Percentiles rank a stretch among this genome's conserved stretches.
These are phyloP conservation scores for Graphilbum sp. DNA, from an alignment of 2,329 filamentous ascomycete genomes.

Conservation along the genomic window DNA sequence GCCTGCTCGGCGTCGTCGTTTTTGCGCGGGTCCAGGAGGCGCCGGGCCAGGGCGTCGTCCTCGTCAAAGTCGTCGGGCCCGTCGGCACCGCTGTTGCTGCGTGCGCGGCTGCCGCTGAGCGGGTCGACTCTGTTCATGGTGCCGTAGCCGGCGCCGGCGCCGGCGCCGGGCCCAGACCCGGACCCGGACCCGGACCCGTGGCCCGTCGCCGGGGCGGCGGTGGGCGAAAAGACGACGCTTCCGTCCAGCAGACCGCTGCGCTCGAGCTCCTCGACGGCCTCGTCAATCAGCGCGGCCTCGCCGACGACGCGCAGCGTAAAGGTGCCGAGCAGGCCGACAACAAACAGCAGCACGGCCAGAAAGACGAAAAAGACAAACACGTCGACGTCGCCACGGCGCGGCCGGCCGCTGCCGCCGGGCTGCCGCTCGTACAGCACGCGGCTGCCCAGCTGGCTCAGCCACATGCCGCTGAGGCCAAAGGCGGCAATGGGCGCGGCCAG, in stretches of 20 bases:
- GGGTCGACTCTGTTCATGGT: conserved; percentile 6
- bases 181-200: no score
- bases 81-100: neutral
- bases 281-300: conserved; percentile 76
- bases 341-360: conserved; percentile 52
- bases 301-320: conserved; percentile 65
- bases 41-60: conserved; percentile 2
- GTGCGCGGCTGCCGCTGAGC: conserved; percentile 1
- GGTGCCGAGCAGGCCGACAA: conserved; percentile 55
- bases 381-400: conserved; percentile 41
- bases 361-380: conserved; percentile 86
- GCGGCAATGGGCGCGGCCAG: conserved; percentile 81
- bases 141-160: conserved; percentile 8
- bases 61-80: conserved; percentile 1
- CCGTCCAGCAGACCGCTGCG: conserved; percentile 68
- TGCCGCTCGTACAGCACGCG: conserved; percentile 55
- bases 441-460: conserved; percentile 79
- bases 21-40: conserved; percentile 8
- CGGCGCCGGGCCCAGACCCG: neutral
- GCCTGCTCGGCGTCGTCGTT: conserved; percentile 22
- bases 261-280: conserved; percentile 81
- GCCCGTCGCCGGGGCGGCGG: conserved; percentile 46
- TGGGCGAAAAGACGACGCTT: conserved; percentile 52
- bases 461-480: conserved; percentile 89
- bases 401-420: conserved; percentile 14